Evolutionary conservation across 805 yeast genomes (phyloP).

Genomic region (Wickerhamiella brachini): DNA sequence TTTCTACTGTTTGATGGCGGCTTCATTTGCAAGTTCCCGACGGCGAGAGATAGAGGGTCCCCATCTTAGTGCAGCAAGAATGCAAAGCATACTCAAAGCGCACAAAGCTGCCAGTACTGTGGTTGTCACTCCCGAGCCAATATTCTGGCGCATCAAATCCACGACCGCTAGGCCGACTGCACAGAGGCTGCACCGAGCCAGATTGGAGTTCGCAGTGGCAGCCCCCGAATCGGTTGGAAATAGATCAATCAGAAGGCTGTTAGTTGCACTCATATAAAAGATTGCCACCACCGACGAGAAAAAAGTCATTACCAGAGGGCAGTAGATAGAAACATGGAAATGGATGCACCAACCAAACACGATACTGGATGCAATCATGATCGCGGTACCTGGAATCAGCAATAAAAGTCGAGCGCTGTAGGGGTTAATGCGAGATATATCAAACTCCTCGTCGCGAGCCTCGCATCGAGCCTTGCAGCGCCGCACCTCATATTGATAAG

Average conservation of each 20-base stretch:
- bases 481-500: slow-evolving; percentile 27
- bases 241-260: slow-evolving; percentile 63
- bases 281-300: slow-evolving; percentile 46
- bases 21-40: neutral
- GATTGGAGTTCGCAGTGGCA: slow-evolving; percentile 57
- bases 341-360: slow-evolving; percentile 66
- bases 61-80: slow-evolving; percentile 4
- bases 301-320: slow-evolving; percentile 46
- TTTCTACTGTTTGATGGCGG: neutral
- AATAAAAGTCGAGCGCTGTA: slow-evolving; percentile 41
- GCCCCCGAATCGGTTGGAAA: slow-evolving; percentile 60
- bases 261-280: slow-evolving; percentile 42
- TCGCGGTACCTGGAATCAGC: slow-evolving; percentile 29
- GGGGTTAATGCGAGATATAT: slow-evolving; percentile 23
- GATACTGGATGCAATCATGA: slow-evolving; percentile 31
- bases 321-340: slow-evolving; percentile 33
- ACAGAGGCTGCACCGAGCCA: slow-evolving; percentile 56
- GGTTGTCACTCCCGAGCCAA: slow-evolving; percentile 65
- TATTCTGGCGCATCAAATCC: slow-evolving; percentile 38
- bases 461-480: slow-evolving; percentile 4
- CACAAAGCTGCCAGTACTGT: slow-evolving; percentile 45
- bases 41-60: neutral
- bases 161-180: slow-evolving; percentile 61
- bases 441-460: neutral
- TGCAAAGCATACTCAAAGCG: slow-evolving; percentile 8